phyloP scores from a whole-genome alignment of 768 basidiomycete species.

The Lactarius vividus region DNA sequence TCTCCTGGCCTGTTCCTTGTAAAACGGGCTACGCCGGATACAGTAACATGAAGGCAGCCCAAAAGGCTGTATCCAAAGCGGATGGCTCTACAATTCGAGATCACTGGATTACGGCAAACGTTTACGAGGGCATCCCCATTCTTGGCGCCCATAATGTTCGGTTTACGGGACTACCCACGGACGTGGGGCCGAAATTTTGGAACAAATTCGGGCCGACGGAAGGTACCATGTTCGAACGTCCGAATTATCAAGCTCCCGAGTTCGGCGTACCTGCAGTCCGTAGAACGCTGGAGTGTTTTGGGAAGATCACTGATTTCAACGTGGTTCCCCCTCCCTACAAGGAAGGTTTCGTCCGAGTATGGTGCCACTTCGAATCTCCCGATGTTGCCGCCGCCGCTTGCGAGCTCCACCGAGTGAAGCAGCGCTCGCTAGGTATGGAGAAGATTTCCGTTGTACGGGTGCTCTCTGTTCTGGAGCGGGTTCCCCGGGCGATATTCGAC shows the following conservation, averaged over 20 bases:
- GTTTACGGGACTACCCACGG: conserved; percentile 52
- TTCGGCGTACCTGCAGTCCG: conserved; percentile 40
- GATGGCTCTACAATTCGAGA: conserved; percentile 39
- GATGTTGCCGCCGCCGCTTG: conserved; percentile 53
- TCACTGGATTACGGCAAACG: conserved; percentile 43
- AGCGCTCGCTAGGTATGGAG: conserved; percentile 45
- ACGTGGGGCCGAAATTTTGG: conserved; percentile 42
- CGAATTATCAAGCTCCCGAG: conserved; percentile 42
- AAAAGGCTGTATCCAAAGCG: conserved; percentile 47
- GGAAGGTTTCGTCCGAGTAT: conserved; percentile 49
- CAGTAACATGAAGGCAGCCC: conserved; percentile 45
- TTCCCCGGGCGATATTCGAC: conserved; percentile 41
- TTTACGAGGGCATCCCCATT: conserved; percentile 57
- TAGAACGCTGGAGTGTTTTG: conserved; percentile 38
- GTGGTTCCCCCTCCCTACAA: conserved; percentile 50
- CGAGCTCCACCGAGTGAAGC: conserved; percentile 47
- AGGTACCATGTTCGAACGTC: conserved; percentile 51
- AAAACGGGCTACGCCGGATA: conserved; percentile 66
- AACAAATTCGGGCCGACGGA: conserved; percentile 46
- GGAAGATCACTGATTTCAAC: conserved; percentile 44
- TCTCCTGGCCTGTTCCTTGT: conserved; percentile 59
- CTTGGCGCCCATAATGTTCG: conserved; percentile 60
- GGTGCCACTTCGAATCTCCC: conserved; percentile 53
- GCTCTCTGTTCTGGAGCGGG: conserved; percentile 46
- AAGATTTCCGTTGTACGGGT: conserved; percentile 52